Evolutionary conservation across 1,284 basidiomycete genomes (phyloP), one percentile per base, ranked within the genome.

Genomic region (Melampsora allii-populina): DNA sequence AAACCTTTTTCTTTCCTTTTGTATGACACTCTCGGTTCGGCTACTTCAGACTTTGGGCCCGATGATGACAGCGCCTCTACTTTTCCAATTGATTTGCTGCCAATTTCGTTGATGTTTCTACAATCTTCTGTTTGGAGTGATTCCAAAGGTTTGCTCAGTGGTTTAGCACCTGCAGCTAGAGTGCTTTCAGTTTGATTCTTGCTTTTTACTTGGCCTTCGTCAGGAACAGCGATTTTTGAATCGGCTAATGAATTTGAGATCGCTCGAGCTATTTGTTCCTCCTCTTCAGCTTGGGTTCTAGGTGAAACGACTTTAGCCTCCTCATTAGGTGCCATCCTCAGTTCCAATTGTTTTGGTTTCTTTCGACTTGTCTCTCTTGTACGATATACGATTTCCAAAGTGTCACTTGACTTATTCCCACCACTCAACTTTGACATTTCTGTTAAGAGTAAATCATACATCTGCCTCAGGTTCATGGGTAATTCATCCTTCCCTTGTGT

Each of bases 1-100:
- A 92, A 21, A 1, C 45, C 45, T 9, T 63, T 33, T 24, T n/a
- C 27, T 24, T 7, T 17, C 9, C 50, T 10, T 19, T 50, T 46
- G 17, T 36, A 45, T 27, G 31, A 50, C 5, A 24, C 19, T 19
- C n/a, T 56, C 56, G 60, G 46, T 21, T n/a, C 45, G n/a, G 10
- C 3, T 12, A 42, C 3, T 10, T 42, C 39, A 42, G 39, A 42
- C 12, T 42, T 42, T 29, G 46, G 10, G 29, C 45, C 21, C 4
- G 68, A 5, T 39, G 42, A 64, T 64, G 17, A 24, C 19, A 5
- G 19, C 5, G 2, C 19, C n/a, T 63, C 17, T 14, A 5, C 36
- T 61, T 14, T 61, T n/a, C 6, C 10, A n/a, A n/a, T 7, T 19
- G 7, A 27, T 1, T 29, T 61, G 59, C 5, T n/a, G 1, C 36